Percentiles rank a stretch among this genome's conserved stretches.
These are phyloP conservation scores for Lecanicillium sp. DNA, from an alignment of 2,329 filamentous ascomycete species.

Conservation along the genomic window DNA sequence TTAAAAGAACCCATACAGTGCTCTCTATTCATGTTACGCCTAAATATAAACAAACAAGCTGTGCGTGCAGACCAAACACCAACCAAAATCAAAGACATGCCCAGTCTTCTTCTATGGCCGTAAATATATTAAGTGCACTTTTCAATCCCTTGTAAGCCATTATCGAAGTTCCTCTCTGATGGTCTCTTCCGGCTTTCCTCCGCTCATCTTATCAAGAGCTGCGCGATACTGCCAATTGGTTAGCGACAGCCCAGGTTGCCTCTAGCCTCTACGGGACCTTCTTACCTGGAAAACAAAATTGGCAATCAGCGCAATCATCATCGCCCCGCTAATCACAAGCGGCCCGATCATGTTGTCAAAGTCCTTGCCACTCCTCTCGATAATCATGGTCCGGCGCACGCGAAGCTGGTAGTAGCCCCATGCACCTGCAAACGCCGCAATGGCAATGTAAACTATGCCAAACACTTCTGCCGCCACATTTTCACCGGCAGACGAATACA, in stretches of 20 bases:
- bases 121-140: too few species aligned
- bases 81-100: too few species aligned
- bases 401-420: constrained; percentile 88
- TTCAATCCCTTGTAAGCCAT: too few species aligned
- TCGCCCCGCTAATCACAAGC: constrained; percentile 68
- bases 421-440: constrained; percentile 72
- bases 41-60: too few species aligned
- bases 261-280: constrained; percentile 5
- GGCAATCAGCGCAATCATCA: constrained; percentile 69
- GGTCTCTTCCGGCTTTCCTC: constrained; percentile 9
- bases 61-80: too few species aligned
- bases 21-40: too few species aligned
- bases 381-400: constrained; percentile 68
- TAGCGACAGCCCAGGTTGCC: background rate
- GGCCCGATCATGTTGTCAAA: constrained; percentile 88
- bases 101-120: too few species aligned
- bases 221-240: constrained; percentile 19
- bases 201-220: constrained; percentile 20
- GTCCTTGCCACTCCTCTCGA: constrained; percentile 78
- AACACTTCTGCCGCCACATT: constrained; percentile 70
- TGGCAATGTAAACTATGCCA: constrained; percentile 72
- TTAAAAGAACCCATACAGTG: too few species aligned
- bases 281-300: constrained; percentile 85
- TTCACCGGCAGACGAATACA: constrained; percentile 81
- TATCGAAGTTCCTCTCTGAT: constrained; percentile 23